Percentiles rank a stretch among this genome's conserved stretches.
Conservation (phyloP, 2,329 filamentous ascomycete species). For the Cladophialophora psammophila region DNA sequence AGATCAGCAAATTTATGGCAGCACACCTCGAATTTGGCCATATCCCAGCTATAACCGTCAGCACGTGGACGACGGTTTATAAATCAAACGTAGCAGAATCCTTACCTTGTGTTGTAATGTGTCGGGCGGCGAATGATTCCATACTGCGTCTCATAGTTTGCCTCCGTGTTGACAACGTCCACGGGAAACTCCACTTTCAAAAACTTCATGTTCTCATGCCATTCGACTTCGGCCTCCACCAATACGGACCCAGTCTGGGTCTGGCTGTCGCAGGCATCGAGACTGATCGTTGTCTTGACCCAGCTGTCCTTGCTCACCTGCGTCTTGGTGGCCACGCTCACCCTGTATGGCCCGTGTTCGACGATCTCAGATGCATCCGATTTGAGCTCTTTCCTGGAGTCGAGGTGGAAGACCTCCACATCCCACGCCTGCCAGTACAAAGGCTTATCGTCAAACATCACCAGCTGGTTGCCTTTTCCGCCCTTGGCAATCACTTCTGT, state of each 20-base stretch:
- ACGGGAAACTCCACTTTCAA: constrained; percentile 98
- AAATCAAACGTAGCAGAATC: neutral
- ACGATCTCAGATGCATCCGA: constrained; percentile 73
- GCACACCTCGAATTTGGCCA: constrained; percentile 98
- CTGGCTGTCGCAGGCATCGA: constrained; percentile 72
- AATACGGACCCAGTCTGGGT: constrained; percentile 73
- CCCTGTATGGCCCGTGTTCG: constrained; percentile 75
- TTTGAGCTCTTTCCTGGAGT: constrained; percentile 79
- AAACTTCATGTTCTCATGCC: constrained; percentile 97
- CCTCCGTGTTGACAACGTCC: constrained; percentile 87
- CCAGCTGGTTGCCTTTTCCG: constrained; percentile 85
- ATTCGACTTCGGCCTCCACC: constrained; percentile 86
- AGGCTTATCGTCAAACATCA: constrained; percentile 96
- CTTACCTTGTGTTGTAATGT: constrained; percentile 90
- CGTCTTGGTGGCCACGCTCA: constrained; percentile 82
- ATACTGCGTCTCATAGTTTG: constrained; percentile 93
- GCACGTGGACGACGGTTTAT: constrained; percentile 28
- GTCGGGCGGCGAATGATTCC: constrained; percentile 88
- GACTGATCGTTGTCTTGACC: constrained; percentile 83
- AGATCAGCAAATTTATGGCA: constrained; percentile 94
- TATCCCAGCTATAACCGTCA: constrained; percentile 72
- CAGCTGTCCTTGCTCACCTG: constrained; percentile 87
- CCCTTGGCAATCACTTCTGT: constrained; percentile 78
- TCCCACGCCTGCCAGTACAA: constrained; percentile 99
- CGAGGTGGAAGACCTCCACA: constrained; percentile 93